Conservation (phyloP, 225 moss, liverwort and hornwort genomes). For the Marchantia paleacea region DNA sequence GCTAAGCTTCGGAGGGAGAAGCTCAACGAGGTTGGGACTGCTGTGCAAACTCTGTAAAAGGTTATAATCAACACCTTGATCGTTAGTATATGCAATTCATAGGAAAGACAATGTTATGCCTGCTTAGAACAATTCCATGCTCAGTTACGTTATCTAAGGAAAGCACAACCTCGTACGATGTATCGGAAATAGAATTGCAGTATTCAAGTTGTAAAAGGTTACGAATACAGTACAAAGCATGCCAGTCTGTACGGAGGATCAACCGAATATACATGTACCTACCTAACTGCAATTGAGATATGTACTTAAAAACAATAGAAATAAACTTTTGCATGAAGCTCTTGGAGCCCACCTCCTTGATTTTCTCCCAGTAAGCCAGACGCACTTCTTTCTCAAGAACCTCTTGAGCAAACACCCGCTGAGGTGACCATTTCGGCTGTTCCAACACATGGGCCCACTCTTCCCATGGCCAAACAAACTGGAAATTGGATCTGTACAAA, state of each 20-base stretch:
- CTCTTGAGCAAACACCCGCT: conserved; percentile 86
- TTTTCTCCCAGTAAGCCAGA: conserved; percentile 91
- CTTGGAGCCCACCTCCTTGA: conserved; percentile 57
- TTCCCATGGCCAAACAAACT: conserved; percentile 99
- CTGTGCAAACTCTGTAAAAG: conserved; percentile 57
- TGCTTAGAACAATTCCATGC: background rate
- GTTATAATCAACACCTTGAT: background rate
- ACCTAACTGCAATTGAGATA: background rate
- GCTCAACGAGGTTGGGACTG: conserved; percentile 67
- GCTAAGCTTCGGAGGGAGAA: conserved; percentile 73
- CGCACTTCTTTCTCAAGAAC: conserved; percentile 91
- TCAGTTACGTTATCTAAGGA: background rate
- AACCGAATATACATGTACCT: background rate
- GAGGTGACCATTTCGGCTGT: conserved; percentile 72
- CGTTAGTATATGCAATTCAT: background rate
- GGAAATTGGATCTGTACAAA: conserved; percentile 69
- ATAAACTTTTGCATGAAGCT: background rate
- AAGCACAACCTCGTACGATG: background rate
- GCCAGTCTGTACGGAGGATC: background rate
- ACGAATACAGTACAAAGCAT: background rate
- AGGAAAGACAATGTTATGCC: background rate
- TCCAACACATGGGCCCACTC: conserved; percentile 92
- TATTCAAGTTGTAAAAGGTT: background rate
- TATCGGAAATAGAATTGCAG: background rate
- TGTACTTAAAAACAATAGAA: background rate